A percentile compares a stretch with the other conserved stretches of the same genome.
Evolutionary conservation across 176 grass and related monocot genomes (phyloP).

Genomic region (Areca catechu): DNA sequence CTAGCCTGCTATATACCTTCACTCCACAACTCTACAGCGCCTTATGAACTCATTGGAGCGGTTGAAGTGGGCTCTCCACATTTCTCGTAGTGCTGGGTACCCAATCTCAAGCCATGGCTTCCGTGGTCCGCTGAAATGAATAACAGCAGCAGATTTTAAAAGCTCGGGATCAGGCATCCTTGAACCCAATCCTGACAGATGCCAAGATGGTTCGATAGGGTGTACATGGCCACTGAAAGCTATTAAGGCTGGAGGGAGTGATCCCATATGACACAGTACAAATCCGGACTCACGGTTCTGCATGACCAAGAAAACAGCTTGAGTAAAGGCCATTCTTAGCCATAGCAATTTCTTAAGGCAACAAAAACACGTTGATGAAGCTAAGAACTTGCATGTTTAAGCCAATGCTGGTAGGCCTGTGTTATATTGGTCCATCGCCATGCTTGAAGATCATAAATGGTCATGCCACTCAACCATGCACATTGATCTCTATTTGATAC

Average conservation of each 20-base stretch:
- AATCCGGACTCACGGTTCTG: slow-evolving; percentile 71
- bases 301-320: background rate
- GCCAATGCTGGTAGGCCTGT: slow-evolving; percentile 55
- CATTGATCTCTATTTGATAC: slow-evolving; percentile 29
- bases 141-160: slow-evolving; percentile 35
- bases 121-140: slow-evolving; percentile 86
- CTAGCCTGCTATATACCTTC: background rate
- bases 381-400: slow-evolving; percentile 42
- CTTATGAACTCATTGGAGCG: slow-evolving; percentile 51
- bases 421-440: slow-evolving; percentile 69
- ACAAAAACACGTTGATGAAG: no score
- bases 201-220: slow-evolving; percentile 51
- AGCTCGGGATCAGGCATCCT: slow-evolving; percentile 34
- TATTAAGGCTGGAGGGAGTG: slow-evolving; percentile 67
- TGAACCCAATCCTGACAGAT: slow-evolving; percentile 54
- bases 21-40: slow-evolving; percentile 52
- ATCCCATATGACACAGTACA: slow-evolving; percentile 58
- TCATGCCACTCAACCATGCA: slow-evolving; percentile 70
- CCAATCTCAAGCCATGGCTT: slow-evolving; percentile 92
- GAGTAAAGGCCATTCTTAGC: background rate
- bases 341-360: no score
- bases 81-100: slow-evolving; percentile 38
- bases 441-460: slow-evolving; percentile 54
- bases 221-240: slow-evolving; percentile 56
- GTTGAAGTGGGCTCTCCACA: slow-evolving; percentile 72